Conservation (phyloP, 202 grass and related monocot species). For the Zoysia matrella region DNA sequence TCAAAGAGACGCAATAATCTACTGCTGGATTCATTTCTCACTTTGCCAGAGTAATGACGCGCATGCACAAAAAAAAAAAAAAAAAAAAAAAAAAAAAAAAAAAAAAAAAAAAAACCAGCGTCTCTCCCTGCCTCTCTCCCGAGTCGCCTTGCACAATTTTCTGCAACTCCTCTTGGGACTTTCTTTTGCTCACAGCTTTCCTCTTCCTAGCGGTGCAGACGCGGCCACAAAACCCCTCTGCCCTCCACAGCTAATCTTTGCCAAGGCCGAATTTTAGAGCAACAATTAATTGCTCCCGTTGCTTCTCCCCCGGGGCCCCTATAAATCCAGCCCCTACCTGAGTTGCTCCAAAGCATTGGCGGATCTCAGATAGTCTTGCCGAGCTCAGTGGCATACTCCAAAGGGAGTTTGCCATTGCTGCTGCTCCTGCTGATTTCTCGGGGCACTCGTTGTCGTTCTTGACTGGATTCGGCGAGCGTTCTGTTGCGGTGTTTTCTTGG, state of each 20-base stretch:
- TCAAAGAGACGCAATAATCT: too few species aligned
- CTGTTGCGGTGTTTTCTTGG: neutral
- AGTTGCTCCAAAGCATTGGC: neutral
- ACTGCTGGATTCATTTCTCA: too few species aligned
- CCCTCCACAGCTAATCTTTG: constrained; percentile 6
- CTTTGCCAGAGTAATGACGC: too few species aligned
- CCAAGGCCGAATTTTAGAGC: neutral
- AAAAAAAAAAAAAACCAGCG: too few species aligned
- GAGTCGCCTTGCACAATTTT: too few species aligned
- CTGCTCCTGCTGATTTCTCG: neutral
- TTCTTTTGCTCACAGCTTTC: constrained; percentile 13
- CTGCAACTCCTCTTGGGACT: neutral
- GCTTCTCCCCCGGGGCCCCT: neutral
- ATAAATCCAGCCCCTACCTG: constrained; percentile 6
- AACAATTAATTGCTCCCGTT: constrained; percentile 20
- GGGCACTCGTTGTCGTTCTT: neutral
- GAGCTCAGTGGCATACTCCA: constrained; percentile 14
- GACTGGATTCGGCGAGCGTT: constrained; percentile 8
- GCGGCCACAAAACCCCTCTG: neutral
- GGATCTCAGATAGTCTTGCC: constrained; percentile 18
- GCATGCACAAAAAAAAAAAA: too few species aligned
- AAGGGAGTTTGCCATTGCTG: neutral
- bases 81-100: too few species aligned
- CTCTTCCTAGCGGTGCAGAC: constrained; percentile 21
- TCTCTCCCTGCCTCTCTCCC: neutral